A percentile compares a stretch with the other conserved stretches of the same genome.
Conservation (phyloP, 1,284 basidiomycete species). For the Leccinum pachyderme region DNA sequence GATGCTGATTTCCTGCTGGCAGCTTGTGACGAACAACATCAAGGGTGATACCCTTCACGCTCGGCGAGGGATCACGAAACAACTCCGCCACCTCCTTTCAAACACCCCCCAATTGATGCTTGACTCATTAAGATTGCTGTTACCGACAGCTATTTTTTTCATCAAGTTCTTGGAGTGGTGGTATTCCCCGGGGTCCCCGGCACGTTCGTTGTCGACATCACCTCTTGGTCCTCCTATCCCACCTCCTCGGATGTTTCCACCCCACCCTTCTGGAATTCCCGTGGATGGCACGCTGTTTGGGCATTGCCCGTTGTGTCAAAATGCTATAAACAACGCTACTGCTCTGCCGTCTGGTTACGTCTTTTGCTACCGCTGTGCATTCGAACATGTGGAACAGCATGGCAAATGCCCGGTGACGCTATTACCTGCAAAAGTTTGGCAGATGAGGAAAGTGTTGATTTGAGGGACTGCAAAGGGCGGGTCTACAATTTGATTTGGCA, state of each 20-base stretch:
- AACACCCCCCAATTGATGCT: slow-evolving; percentile 62
- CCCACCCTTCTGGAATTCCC: slow-evolving; percentile 64
- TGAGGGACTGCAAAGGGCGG: slow-evolving; percentile 32
- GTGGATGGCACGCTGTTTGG: slow-evolving; percentile 70
- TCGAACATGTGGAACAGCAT: slow-evolving; percentile 78
- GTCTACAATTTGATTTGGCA: slow-evolving; percentile 12
- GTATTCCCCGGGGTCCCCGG: slow-evolving; percentile 95
- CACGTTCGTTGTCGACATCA: slow-evolving; percentile 58
- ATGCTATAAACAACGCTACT: slow-evolving; percentile 82
- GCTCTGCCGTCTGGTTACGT: slow-evolving; percentile 93
- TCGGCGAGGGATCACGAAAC: slow-evolving; percentile 39
- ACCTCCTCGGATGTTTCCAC: slow-evolving; percentile 70
- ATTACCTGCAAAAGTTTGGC: slow-evolving; percentile 69
- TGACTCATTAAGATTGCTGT: slow-evolving; percentile 77
- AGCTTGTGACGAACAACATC: slow-evolving; percentile 39
- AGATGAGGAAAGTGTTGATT: slow-evolving; percentile 85
- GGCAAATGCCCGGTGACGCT: slow-evolving; percentile 88
- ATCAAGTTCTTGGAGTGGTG: slow-evolving; percentile 99
- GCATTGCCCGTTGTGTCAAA: slow-evolving; percentile 79
- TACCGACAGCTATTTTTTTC: slow-evolving; percentile 93
- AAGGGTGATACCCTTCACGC: slow-evolving; percentile 35
- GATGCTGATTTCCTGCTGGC: slow-evolving; percentile 30
- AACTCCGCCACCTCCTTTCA: slow-evolving; percentile 45
- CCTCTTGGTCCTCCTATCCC: slow-evolving; percentile 68
- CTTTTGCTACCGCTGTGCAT: slow-evolving; percentile 92